Evolutionary conservation across 495 filamentous ascomycete genomes (phyloP).

Genomic region (Podospora didyma): DNA sequence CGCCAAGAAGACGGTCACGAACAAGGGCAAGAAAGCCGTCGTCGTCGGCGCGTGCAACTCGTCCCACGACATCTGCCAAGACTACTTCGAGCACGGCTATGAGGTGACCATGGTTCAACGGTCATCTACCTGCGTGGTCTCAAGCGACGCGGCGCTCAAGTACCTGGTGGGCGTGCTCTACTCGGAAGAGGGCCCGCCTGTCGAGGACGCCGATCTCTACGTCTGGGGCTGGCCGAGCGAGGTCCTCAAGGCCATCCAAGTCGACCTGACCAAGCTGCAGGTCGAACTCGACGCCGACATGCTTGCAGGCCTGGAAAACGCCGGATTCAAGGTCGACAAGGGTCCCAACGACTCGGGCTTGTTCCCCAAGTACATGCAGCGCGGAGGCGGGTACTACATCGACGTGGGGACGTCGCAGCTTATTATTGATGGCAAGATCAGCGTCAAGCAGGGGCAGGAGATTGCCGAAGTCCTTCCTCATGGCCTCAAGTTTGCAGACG

Average conservation of each 20-base stretch:
- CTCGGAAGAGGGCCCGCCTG: constrained; percentile 54
- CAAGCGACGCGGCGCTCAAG: constrained; percentile 42
- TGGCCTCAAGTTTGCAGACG: constrained; percentile 65
- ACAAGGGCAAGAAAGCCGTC: constrained; percentile 58
- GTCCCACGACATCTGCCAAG: constrained; percentile 77
- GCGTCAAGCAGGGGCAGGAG: constrained; percentile 67
- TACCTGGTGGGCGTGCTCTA: constrained; percentile 58
- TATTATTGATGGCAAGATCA: constrained; percentile 72
- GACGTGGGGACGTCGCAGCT: constrained; percentile 73
- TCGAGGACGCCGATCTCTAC: constrained; percentile 62
- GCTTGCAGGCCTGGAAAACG: constrained; percentile 57
- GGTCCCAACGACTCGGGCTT: constrained; percentile 65
- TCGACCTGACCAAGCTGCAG: constrained; percentile 47
- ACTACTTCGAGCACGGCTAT: constrained; percentile 75
- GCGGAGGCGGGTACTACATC: constrained; percentile 77
- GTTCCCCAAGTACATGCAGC: constrained; percentile 69
- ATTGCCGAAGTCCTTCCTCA: constrained; percentile 55
- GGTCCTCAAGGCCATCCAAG: constrained; percentile 54
- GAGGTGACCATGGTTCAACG: constrained; percentile 84
- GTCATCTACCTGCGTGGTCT: constrained; percentile 67
- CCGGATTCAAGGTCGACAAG: constrained; percentile 65
- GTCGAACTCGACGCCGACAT: constrained; percentile 48
- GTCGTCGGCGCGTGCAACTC: constrained; percentile 81
- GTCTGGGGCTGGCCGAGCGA: constrained; percentile 53
- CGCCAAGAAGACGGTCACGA: constrained; percentile 32